phyloP scores from a whole-genome alignment of 768 basidiomycete genomes.

The Pisolithus tinctorius region DNA sequence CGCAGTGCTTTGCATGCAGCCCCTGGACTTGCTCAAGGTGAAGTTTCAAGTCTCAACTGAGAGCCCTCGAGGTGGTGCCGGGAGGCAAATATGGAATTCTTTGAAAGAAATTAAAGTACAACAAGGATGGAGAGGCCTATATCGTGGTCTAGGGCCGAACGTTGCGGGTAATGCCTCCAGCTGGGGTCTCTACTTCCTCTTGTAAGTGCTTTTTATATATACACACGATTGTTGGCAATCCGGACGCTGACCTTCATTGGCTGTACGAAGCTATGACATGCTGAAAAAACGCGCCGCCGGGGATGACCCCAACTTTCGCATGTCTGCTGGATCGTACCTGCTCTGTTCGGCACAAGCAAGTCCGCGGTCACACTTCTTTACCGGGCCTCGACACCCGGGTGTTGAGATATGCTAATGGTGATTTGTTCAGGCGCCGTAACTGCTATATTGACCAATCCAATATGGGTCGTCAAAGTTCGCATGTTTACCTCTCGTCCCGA shows the following conservation, averaged over 20 bases:
- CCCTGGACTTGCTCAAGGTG: slow-evolving; percentile 91
- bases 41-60: slow-evolving; percentile 84
- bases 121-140: slow-evolving; percentile 81
- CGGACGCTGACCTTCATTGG: slow-evolving; percentile 1
- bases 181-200: slow-evolving; percentile 97
- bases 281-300: slow-evolving; percentile 76
- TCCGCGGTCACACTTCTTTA: slow-evolving; percentile 43
- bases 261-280: slow-evolving; percentile 72
- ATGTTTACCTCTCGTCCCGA: slow-evolving; percentile 81
- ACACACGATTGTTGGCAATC: neutral
- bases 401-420: slow-evolving; percentile 9
- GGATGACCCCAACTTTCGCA: slow-evolving; percentile 54
- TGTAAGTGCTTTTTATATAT: slow-evolving; percentile 50
- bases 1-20: slow-evolving; percentile 94
- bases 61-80: slow-evolving; percentile 51
- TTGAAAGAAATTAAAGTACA: slow-evolving; percentile 64
- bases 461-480: slow-evolving; percentile 96
- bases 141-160: slow-evolving; percentile 86
- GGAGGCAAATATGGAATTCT: slow-evolving; percentile 70
- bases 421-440: slow-evolving; percentile 72
- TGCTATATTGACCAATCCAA: slow-evolving; percentile 91
- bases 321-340: slow-evolving; percentile 77
- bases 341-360: slow-evolving; percentile 94
- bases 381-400: neutral
- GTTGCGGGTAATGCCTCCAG: slow-evolving; percentile 92